Evolutionary conservation across 2,329 filamentous ascomycete genomes (phyloP).

Genomic region (Exophiala lecanii-corni): DNA sequence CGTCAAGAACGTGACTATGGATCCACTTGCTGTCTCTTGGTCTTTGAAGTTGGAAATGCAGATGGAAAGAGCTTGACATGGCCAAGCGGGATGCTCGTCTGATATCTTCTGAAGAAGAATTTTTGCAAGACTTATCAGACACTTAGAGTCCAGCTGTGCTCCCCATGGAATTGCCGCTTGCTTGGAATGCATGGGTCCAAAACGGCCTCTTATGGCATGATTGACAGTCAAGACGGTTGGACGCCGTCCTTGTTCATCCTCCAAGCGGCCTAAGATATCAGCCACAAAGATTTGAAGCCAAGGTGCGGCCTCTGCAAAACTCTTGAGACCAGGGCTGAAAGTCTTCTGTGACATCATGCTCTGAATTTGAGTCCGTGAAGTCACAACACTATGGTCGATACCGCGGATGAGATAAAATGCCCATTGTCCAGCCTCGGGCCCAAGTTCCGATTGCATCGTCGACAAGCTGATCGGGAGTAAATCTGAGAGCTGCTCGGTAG

Average conservation of each 20-base stretch:
- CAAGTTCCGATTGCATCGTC: constrained; percentile 71
- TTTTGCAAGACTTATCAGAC: constrained; percentile 70
- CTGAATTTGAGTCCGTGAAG: constrained; percentile 84
- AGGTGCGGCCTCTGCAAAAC: constrained; percentile 66
- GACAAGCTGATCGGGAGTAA: constrained; percentile 67
- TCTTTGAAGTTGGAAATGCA: constrained; percentile 91
- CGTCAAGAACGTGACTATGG: constrained; percentile 56
- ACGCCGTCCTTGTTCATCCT: constrained; percentile 82
- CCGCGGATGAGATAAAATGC: constrained; percentile 79
- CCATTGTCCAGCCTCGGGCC: constrained; percentile 79
- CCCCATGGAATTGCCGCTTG: constrained; percentile 71
- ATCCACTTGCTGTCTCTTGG: constrained; percentile 66
- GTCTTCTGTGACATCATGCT: constrained; percentile 95
- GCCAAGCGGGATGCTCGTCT: constrained; percentile 74
- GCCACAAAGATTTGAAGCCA: constrained; percentile 89
- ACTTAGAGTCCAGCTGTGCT: constrained; percentile 63
- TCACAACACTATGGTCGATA: constrained; percentile 81
- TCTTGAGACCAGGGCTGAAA: constrained; percentile 77
- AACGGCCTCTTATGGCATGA: constrained; percentile 56
- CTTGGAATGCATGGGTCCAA: constrained; percentile 66
- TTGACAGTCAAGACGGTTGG: constrained; percentile 81
- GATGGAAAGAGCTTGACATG: constrained; percentile 78
- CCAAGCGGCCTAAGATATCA: constrained; percentile 80
- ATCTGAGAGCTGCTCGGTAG: constrained; percentile 71
- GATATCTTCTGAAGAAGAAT: constrained; percentile 73